A percentile compares a stretch with the other conserved stretches of the same genome.
Evolutionary conservation across 2,329 filamentous ascomycete species (phyloP).

Genomic region (Pestalotiopsis fici): DNA sequence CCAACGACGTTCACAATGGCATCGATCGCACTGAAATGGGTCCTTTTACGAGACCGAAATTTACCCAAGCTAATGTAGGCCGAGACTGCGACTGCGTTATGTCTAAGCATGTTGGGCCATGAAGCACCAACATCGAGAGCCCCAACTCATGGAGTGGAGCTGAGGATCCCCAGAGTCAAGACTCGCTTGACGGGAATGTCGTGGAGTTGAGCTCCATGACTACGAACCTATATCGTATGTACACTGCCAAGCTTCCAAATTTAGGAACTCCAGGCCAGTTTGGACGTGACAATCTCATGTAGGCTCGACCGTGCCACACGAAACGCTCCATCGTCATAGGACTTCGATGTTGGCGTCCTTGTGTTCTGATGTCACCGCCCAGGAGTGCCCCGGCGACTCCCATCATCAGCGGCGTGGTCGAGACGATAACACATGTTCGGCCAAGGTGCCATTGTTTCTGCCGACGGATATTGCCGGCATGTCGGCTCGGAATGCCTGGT

Average conservation of each 20-base stretch:
- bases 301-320: background rate
- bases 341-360: background rate
- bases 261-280: background rate
- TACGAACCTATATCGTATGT: background rate
- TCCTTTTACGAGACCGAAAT: no score
- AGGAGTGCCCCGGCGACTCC: background rate
- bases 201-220: background rate
- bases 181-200: no score
- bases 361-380: background rate
- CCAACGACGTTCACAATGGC: no score
- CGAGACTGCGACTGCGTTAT: no score
- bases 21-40: no score
- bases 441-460: background rate
- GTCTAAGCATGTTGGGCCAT: no score
- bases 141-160: no score
- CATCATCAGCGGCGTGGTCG: background rate
- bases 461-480: background rate
- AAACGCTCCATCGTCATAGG: background rate
- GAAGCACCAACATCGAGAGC: no score
- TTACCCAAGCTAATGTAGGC: no score
- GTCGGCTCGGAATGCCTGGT: background rate
- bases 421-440: background rate
- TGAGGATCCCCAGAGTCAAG: no score
- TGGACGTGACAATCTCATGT: background rate
- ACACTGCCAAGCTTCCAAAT: background rate